Conservation (phyloP, 2,329 filamentous ascomycete species). For the Coniochaeta sp. region DNA sequence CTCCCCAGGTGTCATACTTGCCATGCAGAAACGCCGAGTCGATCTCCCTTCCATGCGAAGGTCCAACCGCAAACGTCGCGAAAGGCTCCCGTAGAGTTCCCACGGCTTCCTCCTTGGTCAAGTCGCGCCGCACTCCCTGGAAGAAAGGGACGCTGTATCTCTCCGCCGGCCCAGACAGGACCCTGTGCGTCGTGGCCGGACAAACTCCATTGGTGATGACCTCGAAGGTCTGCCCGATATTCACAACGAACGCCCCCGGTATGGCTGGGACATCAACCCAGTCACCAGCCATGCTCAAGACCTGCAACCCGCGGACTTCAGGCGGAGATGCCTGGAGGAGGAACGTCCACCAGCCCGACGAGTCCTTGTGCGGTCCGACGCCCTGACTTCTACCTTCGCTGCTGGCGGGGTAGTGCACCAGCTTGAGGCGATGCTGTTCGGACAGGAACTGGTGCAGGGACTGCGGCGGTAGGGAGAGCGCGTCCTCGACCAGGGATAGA, state of each 20-base stretch:
- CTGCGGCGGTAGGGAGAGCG: slow-evolving; percentile 39
- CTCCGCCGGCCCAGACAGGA: slow-evolving; percentile 25
- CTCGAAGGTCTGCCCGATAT: slow-evolving; percentile 52
- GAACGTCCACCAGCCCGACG: slow-evolving; percentile 58
- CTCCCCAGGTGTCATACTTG: slow-evolving; percentile 47
- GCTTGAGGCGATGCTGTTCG: slow-evolving; percentile 52
- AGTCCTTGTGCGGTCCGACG: slow-evolving; percentile 57
- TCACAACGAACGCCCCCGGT: slow-evolving; percentile 46
- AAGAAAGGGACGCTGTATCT: slow-evolving; percentile 39
- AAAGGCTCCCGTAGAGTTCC: slow-evolving; percentile 32
- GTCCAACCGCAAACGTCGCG: slow-evolving; percentile 17
- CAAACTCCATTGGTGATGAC: slow-evolving; percentile 47
- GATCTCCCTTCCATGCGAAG: slow-evolving; percentile 27
- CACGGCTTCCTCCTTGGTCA: slow-evolving; percentile 36
- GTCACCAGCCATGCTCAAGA: slow-evolving; percentile 35
- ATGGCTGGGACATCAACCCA: slow-evolving; percentile 45
- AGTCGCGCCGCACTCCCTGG: slow-evolving; percentile 38
- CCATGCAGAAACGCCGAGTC: slow-evolving; percentile 43
- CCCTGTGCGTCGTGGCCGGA: slow-evolving; percentile 43
- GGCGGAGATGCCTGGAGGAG: slow-evolving; percentile 52
- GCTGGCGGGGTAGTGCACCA: slow-evolving; percentile 43
- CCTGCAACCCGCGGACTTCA: slow-evolving; percentile 40
- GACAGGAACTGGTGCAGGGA: slow-evolving; percentile 46
- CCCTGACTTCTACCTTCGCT: slow-evolving; percentile 32
- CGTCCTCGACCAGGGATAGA: slow-evolving; percentile 47